A percentile compares a stretch with the other conserved stretches of the same genome.
These are phyloP conservation scores for Penicillium sp. DNA, from an alignment of 2,329 filamentous ascomycete genomes.

Conservation along the genomic window DNA sequence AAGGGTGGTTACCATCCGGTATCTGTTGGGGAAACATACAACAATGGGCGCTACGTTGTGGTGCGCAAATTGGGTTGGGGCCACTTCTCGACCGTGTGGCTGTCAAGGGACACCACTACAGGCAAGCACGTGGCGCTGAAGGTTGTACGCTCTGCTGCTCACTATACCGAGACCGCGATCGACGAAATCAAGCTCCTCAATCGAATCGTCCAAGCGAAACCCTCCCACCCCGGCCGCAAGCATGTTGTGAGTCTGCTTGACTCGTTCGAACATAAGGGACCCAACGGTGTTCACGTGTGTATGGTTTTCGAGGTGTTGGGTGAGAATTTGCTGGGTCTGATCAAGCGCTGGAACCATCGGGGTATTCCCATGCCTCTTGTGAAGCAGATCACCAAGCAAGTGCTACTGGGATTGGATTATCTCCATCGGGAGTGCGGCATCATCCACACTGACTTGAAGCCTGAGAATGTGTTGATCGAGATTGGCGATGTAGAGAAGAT, in stretches of 20 bases:
- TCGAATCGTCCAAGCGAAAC: slow-evolving; percentile 93
- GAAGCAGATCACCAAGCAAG: slow-evolving; percentile 98
- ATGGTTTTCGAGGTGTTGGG: slow-evolving; percentile 99
- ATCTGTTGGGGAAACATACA: slow-evolving; percentile 91
- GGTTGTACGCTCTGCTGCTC: slow-evolving; percentile 93
- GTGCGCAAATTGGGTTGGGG: slow-evolving; percentile 97
- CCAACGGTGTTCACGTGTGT: slow-evolving; percentile 94
- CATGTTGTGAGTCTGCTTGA: slow-evolving; percentile 96
- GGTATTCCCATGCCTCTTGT: slow-evolving; percentile 95
- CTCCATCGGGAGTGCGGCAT: slow-evolving; percentile 97
- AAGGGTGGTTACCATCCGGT: slow-evolving; percentile 98
- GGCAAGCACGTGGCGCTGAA: slow-evolving; percentile 96
- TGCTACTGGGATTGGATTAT: slow-evolving; percentile 91
- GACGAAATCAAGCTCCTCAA: slow-evolving; percentile 99
- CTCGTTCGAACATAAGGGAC: slow-evolving; percentile 96
- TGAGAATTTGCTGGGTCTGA: slow-evolving; percentile 89
- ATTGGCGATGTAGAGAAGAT: slow-evolving; percentile 99
- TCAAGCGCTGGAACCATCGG: slow-evolving; percentile 98
- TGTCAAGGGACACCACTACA: slow-evolving; percentile 77
- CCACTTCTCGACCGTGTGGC: slow-evolving; percentile 96
- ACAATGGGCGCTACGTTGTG: slow-evolving; percentile 93
- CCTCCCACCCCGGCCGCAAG: slow-evolving; percentile 86
- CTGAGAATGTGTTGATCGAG: slow-evolving; percentile 97
- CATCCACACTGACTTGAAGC: slow-evolving; percentile 96
- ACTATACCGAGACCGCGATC: slow-evolving; percentile 98